Conservation (phyloP, 345 rosid genomes). For the Eucalyptus dawsonii region DNA sequence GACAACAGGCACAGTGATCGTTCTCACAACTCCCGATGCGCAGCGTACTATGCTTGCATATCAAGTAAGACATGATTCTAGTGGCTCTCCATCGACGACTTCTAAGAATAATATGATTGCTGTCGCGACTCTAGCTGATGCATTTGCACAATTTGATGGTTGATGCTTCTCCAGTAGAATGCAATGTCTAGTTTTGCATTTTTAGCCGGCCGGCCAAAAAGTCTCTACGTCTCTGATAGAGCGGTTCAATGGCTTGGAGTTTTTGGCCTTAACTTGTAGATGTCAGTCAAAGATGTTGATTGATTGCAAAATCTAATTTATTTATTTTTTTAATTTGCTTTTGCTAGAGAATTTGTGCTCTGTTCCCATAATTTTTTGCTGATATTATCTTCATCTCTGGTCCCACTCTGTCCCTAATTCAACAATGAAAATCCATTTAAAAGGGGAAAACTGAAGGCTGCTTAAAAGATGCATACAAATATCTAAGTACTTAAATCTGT, state of each 20-base stretch:
- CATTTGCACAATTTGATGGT: background rate
- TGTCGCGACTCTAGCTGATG: no score
- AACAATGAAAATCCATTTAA: background rate
- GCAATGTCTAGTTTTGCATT: background rate
- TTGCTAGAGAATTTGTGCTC: background rate
- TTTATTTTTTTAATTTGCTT: background rate
- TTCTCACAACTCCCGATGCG: slow-evolving; percentile 94
- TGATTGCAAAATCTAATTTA: background rate
- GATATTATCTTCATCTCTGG: background rate
- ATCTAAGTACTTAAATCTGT: background rate
- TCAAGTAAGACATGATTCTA: slow-evolving; percentile 29
- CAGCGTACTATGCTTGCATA: slow-evolving; percentile 97
- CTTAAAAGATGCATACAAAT: background rate
- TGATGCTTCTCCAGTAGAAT: background rate
- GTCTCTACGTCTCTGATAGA: background rate
- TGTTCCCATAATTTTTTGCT: background rate
- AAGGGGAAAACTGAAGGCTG: background rate
- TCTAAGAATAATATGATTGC: background rate
- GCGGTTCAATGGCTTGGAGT: background rate
- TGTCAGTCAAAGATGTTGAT: background rate
- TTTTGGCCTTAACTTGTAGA: background rate
- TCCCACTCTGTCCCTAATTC: background rate
- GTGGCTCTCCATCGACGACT: background rate
- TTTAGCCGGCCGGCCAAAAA: background rate
- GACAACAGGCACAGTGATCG: slow-evolving; percentile 95